Conservation (phyloP, 768 basidiomycete genomes). For the Trichaptum fuscoviolaceum region DNA sequence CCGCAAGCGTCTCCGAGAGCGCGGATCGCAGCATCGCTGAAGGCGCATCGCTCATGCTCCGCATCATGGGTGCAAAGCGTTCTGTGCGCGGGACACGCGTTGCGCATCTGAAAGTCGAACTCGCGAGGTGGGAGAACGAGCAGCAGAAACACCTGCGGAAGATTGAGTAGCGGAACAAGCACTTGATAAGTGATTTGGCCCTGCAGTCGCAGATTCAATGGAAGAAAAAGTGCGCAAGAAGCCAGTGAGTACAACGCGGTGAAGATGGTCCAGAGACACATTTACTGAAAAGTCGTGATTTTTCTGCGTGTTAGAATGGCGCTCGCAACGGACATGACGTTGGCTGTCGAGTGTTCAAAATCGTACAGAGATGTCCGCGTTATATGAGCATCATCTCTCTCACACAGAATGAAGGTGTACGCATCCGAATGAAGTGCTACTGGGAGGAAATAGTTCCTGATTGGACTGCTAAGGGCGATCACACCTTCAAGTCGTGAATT, state of each 20-base stretch:
- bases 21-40: conserved; percentile 16
- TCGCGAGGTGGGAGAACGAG: conserved; percentile 65
- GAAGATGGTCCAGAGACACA: background rate
- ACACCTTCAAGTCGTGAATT: conserved; percentile 46
- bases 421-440: conserved; percentile 10
- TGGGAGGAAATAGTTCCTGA: background rate
- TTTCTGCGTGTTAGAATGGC: background rate
- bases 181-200: conserved; percentile 21
- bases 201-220: background rate
- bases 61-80: conserved; percentile 55
- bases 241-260: background rate
- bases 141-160: conserved; percentile 23
- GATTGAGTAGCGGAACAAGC: conserved; percentile 21
- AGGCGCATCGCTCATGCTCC: conserved; percentile 27
- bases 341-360: background rate
- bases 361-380: background rate
- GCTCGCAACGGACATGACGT: background rate
- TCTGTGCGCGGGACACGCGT: conserved; percentile 65
- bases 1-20: conserved; percentile 31
- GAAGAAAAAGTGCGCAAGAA: background rate
- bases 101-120: conserved; percentile 55
- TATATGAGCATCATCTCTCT: conserved; percentile 9
- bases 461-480: background rate
- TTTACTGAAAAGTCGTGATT: background rate
- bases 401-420: background rate